These are phyloP conservation scores for Bocquillonia castaneifolia DNA, from an alignment of 441 rosid genomes.

Conservation along the genomic window DNA sequence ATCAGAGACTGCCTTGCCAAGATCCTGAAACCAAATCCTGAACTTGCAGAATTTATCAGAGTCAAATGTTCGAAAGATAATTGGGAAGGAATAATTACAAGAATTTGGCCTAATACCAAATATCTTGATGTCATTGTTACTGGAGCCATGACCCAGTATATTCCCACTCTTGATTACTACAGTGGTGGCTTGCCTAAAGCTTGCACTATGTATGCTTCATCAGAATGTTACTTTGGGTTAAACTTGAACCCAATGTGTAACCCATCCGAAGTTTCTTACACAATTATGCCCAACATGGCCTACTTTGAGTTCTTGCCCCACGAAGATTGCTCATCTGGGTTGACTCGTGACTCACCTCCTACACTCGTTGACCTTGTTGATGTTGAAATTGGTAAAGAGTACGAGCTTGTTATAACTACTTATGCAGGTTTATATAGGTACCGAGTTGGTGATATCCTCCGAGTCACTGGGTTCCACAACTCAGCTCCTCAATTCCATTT, in stretches of 20 bases:
- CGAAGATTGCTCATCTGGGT: conserved; percentile 27
- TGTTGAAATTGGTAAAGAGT: conserved; percentile 78
- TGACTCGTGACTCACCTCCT: conserved; percentile 29
- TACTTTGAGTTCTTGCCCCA: conserved; percentile 81
- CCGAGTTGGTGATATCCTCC: conserved; percentile 84
- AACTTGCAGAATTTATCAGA: conserved; percentile 47
- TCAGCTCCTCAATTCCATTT: conserved; percentile 85
- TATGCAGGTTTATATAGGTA: conserved; percentile 76
- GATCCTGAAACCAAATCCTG: conserved; percentile 48
- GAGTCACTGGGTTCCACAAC: conserved; percentile 86
- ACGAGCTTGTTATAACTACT: conserved; percentile 80
- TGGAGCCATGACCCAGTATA: conserved; percentile 92
- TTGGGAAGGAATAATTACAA: conserved; percentile 69
- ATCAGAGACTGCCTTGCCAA: conserved; percentile 35
- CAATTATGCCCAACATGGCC: conserved; percentile 94
- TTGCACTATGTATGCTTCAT: conserved; percentile 90
- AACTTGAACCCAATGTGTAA: conserved; percentile 84
- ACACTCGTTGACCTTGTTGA: conserved; percentile 59
- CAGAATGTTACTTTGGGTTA: conserved; percentile 81
- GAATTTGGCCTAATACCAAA: conserved; percentile 86
- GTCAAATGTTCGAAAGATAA: conserved; percentile 43
- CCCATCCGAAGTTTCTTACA: conserved; percentile 79
- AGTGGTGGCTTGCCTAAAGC: conserved; percentile 75
- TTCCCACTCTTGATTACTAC: conserved; percentile 70
- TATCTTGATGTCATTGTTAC: conserved; percentile 87